Base-by-base conservation (phyloP, 495 filamentous ascomycete species). In the Achaetomiella virescens region DNA sequence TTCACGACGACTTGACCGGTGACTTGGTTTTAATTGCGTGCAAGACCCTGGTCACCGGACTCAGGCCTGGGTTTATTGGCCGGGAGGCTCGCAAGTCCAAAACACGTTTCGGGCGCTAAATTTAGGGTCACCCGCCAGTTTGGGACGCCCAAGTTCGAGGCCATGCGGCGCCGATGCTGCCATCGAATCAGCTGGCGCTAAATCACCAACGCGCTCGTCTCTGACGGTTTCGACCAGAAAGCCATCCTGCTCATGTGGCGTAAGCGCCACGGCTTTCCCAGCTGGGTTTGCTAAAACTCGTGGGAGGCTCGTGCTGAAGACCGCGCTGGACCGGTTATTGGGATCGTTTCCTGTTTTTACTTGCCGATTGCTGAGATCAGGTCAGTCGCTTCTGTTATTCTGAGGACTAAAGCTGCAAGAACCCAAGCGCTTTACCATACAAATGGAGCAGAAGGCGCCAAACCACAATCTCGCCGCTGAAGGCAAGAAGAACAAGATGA, bases 21-120 rank as follows among this genome's bases (percentile, higher is more conserved):
- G 48, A 46, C 55, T 52, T 52, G 7, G 55, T 58, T 47, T 58
- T 45, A 57, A 55, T 41, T 6, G n/a, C n/a, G n/a, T 48, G 29
- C 29, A 43, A 40, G 33, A 55, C 52, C 52, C 52, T 35, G 52
- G 52, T 55, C 52, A 55, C 52, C 41, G 43, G 52, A 47, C 44
- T 24, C 3, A 18, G 43, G 35, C 44, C 52, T 1, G 44, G 21
- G 5, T 12, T 33, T 24, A 54, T 47, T 54, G 52, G 52, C 43
- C 52, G 29, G 3, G 17, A 15, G 33, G 17, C 27, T 36, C 52
- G 52, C 52, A 46, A 33, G 18, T 29, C 42, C 29, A 54, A 45
- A 37, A 54, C 29, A n/a, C 24, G 55, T 57, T 57, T 57, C 55
- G 55, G 53, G 47, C 38, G 48, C 48, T 57, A 57, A 57, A 51